Percentiles rank a stretch among this genome's conserved stretches.
Evolutionary conservation across 1,284 basidiomycete species (phyloP).

Genomic region (Blastosporella zonata): DNA sequence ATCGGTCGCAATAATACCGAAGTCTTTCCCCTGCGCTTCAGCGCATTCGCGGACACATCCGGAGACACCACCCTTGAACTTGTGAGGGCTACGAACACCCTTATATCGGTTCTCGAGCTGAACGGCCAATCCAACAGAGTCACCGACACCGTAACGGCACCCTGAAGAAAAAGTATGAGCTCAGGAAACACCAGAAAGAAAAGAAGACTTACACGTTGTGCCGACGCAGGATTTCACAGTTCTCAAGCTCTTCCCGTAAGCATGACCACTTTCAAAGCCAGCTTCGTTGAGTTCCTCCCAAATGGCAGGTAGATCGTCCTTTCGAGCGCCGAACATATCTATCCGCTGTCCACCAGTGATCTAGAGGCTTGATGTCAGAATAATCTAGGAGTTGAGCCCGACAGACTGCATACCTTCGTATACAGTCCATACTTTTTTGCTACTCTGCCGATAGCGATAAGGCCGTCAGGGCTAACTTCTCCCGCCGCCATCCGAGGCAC

Average conservation of each 20-base stretch:
- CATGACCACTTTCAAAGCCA: constrained; percentile 77
- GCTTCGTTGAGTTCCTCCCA: constrained; percentile 68
- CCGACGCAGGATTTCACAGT: constrained; percentile 44
- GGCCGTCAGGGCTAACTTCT: constrained; percentile 64
- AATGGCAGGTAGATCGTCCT: constrained; percentile 73
- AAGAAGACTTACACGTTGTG: constrained; percentile 32
- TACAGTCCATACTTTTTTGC: constrained; percentile 72
- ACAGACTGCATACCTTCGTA: constrained; percentile 58
- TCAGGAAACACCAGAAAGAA: not conserved
- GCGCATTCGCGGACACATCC: constrained; percentile 77
- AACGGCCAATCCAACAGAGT: constrained; percentile 73
- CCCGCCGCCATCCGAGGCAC: constrained; percentile 70
- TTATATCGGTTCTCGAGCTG: constrained; percentile 74
- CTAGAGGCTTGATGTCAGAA: constrained; percentile 16
- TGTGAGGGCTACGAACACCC: constrained; percentile 71
- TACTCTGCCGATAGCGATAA: constrained; percentile 68
- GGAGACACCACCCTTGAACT: constrained; percentile 77
- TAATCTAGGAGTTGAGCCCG: not conserved
- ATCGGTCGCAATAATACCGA: constrained; percentile 75
- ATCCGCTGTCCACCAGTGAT: constrained; percentile 53
- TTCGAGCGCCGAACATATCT: constrained; percentile 73
- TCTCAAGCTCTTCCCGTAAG: constrained; percentile 57
- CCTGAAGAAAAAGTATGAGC: not conserved
- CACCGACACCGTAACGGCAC: constrained; percentile 77
- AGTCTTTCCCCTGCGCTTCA: constrained; percentile 70